phyloP scores from a whole-genome alignment of 352 stramenopile genomes.

The Paralagenidium karlingii region DNA sequence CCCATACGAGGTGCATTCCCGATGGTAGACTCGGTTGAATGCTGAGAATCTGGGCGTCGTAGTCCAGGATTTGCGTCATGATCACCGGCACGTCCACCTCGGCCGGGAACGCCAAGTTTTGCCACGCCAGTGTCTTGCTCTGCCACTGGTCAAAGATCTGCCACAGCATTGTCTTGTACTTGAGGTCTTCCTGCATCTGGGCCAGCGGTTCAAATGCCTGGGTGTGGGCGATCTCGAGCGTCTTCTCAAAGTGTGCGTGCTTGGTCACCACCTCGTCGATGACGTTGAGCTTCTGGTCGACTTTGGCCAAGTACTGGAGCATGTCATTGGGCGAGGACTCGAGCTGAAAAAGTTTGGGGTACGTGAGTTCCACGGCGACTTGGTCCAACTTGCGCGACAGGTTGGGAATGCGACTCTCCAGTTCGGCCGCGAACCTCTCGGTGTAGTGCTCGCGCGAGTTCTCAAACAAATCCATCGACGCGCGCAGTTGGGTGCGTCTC shows the following conservation, averaged over 20 bases:
- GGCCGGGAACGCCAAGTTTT: slow-evolving; percentile 28
- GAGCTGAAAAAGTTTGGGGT: slow-evolving; percentile 26
- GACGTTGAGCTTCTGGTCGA: slow-evolving; percentile 18
- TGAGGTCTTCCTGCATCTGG: slow-evolving; percentile 51
- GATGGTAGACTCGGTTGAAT: slow-evolving; percentile 40
- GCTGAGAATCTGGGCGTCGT: slow-evolving; percentile 29
- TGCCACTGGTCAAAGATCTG: slow-evolving; percentile 57
- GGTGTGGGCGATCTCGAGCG: slow-evolving; percentile 30
- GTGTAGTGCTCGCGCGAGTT: slow-evolving; percentile 56
- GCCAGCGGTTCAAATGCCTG: slow-evolving; percentile 77
- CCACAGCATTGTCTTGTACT: slow-evolving; percentile 77
- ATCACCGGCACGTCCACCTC: slow-evolving; percentile 59
- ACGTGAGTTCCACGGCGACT: slow-evolving; percentile 19
- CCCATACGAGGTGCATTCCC: slow-evolving; percentile 26
- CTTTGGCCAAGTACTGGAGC: slow-evolving; percentile 23
- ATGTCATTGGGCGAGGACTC: slow-evolving; percentile 30
- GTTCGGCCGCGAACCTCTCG: slow-evolving; percentile 59
- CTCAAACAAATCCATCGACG: slow-evolving; percentile 67
- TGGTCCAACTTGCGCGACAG: slow-evolving; percentile 18
- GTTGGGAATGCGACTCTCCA: slow-evolving; percentile 35
- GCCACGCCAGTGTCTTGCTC: slow-evolving; percentile 25
- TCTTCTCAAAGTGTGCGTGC: slow-evolving; percentile 45
- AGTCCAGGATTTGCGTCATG: slow-evolving; percentile 46
- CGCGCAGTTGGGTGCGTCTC: slow-evolving; percentile 55
- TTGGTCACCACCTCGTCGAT: slow-evolving; percentile 17